A percentile compares a stretch with the other conserved stretches of the same genome.
phyloP scores from a whole-genome alignment of 768 basidiomycete genomes.

The Psilocybe tampanensis region DNA sequence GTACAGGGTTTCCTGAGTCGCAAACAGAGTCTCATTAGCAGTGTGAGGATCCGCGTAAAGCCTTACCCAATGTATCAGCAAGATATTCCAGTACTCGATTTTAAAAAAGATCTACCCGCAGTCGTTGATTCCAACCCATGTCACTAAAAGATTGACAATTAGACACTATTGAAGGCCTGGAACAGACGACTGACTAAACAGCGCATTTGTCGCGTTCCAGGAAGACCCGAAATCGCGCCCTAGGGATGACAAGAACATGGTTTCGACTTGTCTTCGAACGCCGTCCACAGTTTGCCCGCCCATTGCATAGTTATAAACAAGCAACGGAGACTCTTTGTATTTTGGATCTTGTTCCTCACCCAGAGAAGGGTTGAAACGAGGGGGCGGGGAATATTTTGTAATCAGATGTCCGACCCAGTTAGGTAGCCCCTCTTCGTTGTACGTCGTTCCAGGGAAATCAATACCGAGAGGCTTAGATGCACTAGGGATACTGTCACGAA shows the following conservation, averaged over 20 bases:
- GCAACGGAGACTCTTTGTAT: conserved; percentile 35
- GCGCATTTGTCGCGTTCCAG: conserved; percentile 44
- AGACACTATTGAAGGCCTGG: neutral
- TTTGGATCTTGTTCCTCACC: conserved; percentile 27
- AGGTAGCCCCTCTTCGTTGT: conserved; percentile 45
- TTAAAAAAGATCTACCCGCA: conserved; percentile 41
- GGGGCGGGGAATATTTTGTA: conserved; percentile 40
- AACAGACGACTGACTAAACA: conserved; percentile 44
- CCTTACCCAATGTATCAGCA: conserved; percentile 7
- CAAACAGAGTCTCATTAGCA: conserved; percentile 39
- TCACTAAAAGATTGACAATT: conserved; percentile 38
- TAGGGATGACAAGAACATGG: neutral
- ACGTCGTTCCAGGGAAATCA: conserved; percentile 50
- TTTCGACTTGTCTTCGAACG: conserved; percentile 41
- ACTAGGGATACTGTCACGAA: conserved; percentile 33
- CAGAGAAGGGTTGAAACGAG: conserved; percentile 26
- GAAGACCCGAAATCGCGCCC: conserved; percentile 9
- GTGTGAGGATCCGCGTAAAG: neutral
- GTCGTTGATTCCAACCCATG: conserved; percentile 73
- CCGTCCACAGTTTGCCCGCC: conserved; percentile 52
- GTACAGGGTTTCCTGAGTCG: conserved; percentile 50
- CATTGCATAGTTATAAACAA: conserved; percentile 61
- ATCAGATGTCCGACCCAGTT: conserved; percentile 71
- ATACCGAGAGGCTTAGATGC: conserved; percentile 49
- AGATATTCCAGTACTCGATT: conserved; percentile 22